Evolutionary conservation across 805 yeast genomes (phyloP), one percentile per base, ranked within the genome.

Genomic region (Sugiyamaella marilandica): DNA sequence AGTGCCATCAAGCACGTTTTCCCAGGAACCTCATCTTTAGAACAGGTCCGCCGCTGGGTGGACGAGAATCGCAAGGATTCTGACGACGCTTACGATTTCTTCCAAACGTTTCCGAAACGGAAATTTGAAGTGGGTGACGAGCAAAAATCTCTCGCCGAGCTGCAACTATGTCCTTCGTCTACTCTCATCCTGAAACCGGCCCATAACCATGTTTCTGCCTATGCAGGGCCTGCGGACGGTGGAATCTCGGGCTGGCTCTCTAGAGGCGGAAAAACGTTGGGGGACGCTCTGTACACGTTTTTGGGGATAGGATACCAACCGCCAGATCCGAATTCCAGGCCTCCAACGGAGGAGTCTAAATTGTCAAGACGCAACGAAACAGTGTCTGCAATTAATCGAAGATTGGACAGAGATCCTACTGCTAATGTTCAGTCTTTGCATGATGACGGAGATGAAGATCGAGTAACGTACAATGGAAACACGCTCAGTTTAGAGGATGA

Each of bases 151-250:
- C 70, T 90, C 36, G 65, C 64, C 24, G 76, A 73, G 2, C 70
- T 90, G 51, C 82, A 80, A 19, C 70, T 90, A 49, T 75, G 79
- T 13, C 91, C 92, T 1, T 74, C 95, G 53, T 83, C 95, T 10
- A 87, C 85, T 0, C 67, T 90, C 46, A 82, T 87, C 21, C 70
- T 90, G 57, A 85, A 86, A 62, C 91, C 94, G 0, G 71, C 75
- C 31, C 62, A 63, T 21, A 64, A 65, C 26, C 65, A 60, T 37
- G 16, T 65, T n/a, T 50, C 62, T 54, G 67, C 73, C 47, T 61
- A 66, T 57, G 26, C 64, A 50, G 21, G 19, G 5, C 52, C 57
- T 2, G 16, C 48, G 3, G 14, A 50, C 9, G 50, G 60, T 3
- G 14, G 57, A 10, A 55, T 58, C 5, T 32, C 62, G 1, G 55